Evolutionary conservation across 2,329 filamentous ascomycete genomes (phyloP).

Genomic region (Verticillium dahliae): DNA sequence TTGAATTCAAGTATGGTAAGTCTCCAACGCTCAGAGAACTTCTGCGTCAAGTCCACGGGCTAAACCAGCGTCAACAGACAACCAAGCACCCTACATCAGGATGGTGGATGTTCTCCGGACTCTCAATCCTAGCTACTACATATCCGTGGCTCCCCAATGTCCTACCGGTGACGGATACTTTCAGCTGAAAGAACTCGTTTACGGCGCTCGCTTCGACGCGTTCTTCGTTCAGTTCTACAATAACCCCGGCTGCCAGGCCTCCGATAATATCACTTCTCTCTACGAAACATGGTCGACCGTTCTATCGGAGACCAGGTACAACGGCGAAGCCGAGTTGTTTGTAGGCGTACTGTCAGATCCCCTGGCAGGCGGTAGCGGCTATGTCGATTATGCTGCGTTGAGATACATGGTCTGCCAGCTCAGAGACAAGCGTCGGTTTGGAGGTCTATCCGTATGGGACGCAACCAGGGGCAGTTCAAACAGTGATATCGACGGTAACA

Average conservation of each 20-base stretch:
- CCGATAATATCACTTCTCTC: constrained; percentile 27
- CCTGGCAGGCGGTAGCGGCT: constrained; percentile 21
- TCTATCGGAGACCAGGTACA: constrained; percentile 24
- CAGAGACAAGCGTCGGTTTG: constrained; percentile 29
- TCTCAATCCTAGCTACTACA: constrained; percentile 21
- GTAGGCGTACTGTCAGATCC: constrained; percentile 32
- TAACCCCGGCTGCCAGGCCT: constrained; percentile 29
- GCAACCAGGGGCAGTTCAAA: constrained; percentile 26
- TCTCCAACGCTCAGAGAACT: not conserved
- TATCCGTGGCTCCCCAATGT: constrained; percentile 41
- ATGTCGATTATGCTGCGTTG: constrained; percentile 24
- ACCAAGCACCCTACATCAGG: constrained; percentile 26
- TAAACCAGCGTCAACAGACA: constrained; percentile 11
- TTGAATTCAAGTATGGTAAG: constrained; percentile 27
- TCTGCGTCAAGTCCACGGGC: not conserved
- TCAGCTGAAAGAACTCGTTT: constrained; percentile 29
- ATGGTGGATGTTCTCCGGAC: constrained; percentile 29
- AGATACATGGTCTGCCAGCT: constrained; percentile 31
- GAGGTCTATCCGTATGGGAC: constrained; percentile 41
- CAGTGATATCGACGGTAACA: constrained; percentile 20
- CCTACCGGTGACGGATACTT: constrained; percentile 19
- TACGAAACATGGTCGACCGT: constrained; percentile 33
- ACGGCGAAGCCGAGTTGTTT: constrained; percentile 35
- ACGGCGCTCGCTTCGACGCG: constrained; percentile 31
- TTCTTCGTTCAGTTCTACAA: constrained; percentile 45